phyloP scores from a whole-genome alignment of 257 asterid species.

The Scutellaria galericulata region DNA sequence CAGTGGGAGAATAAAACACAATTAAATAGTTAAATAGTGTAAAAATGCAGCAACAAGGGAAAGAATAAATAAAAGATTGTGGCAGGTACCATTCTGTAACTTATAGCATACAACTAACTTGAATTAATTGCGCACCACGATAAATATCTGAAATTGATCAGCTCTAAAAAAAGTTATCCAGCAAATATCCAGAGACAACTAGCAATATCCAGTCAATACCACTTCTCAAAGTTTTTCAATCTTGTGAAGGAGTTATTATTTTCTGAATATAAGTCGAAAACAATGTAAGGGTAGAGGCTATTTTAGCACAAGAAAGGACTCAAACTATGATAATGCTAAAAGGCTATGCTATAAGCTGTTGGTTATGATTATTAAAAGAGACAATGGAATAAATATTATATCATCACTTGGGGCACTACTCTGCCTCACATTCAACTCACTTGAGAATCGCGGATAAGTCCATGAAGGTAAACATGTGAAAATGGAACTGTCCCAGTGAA shows the following conservation, averaged over 20 bases:
- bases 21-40: neutral
- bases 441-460: conserved; percentile 96
- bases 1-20: neutral
- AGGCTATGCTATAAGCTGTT: conserved; percentile 12
- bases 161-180: neutral
- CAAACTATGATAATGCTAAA: neutral
- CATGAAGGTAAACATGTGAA: conserved; percentile 85
- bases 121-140: neutral
- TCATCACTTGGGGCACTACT: conserved; percentile 31
- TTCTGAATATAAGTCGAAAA: neutral
- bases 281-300: neutral
- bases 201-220: neutral
- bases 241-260: neutral
- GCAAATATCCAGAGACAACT: neutral
- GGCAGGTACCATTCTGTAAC: neutral
- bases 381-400: conserved; percentile 5
- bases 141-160: neutral
- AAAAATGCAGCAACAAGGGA: neutral
- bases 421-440: conserved; percentile 54
- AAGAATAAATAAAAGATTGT: conserved; percentile 7
- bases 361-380: conserved; percentile 2
- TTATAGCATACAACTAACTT: neutral
- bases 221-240: neutral
- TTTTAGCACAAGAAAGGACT: conserved; percentile 3
- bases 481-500: conserved; percentile 92